Evolutionary conservation across 768 basidiomycete genomes (phyloP).

Genomic region (Psilocybe azurescens): DNA sequence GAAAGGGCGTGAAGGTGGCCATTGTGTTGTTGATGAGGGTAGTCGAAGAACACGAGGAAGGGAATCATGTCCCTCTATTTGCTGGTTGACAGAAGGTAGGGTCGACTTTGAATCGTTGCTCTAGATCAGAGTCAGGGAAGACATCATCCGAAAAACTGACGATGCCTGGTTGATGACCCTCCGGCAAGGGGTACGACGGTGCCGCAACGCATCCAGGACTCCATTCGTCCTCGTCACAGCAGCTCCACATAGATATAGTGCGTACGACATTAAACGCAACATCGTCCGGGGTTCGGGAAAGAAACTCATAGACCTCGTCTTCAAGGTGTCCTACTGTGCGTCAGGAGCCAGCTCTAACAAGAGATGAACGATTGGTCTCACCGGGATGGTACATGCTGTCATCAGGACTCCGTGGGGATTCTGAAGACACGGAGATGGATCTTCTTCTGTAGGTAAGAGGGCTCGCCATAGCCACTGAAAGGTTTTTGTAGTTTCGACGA

Average conservation of each 20-base stretch:
- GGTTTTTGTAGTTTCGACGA: constrained; percentile 20
- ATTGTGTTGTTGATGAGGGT: no score
- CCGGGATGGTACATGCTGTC: constrained; percentile 45
- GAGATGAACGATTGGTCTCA: constrained; percentile 21
- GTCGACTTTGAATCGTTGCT: constrained; percentile 2
- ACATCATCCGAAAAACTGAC: constrained; percentile 16
- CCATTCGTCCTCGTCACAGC: constrained; percentile 48
- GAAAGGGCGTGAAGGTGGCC: no score
- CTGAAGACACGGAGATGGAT: background rate
- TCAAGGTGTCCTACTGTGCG: constrained; percentile 38
- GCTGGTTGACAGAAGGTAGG: no score
- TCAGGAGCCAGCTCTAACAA: background rate
- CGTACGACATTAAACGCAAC: constrained; percentile 35
- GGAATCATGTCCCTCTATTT: no score
- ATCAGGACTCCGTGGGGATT: background rate
- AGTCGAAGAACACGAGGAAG: no score
- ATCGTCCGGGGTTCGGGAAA: constrained; percentile 40
- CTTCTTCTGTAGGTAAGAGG: background rate
- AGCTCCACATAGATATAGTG: constrained; percentile 51
- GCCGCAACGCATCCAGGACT: constrained; percentile 40
- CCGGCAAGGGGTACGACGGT: constrained; percentile 17
- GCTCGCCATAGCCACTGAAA: constrained; percentile 9
- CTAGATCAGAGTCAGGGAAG: constrained; percentile 26
- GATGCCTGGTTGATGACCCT: constrained; percentile 2
- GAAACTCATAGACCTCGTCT: constrained; percentile 46